Evolutionary conservation across 1,284 basidiomycete species (phyloP).

Genomic region (Ceratobasidium sp.): DNA sequence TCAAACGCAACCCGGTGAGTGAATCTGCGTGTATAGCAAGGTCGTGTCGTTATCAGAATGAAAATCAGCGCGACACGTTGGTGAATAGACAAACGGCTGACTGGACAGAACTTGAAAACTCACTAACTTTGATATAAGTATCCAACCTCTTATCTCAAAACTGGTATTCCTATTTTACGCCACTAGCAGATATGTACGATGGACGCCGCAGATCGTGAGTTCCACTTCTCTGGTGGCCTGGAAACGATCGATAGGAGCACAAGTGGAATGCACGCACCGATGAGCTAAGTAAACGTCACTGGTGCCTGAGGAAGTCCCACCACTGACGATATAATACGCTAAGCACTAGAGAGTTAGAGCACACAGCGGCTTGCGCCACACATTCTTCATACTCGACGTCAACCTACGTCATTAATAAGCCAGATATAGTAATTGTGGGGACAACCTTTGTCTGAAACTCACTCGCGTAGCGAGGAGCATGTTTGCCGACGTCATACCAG

Average conservation of each 20-base stretch:
- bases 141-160: neutral
- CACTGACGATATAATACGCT: neutral
- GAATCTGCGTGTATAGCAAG: conserved; percentile 5
- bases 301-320: neutral
- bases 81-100: too few species aligned
- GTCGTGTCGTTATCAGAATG: neutral
- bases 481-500: conserved; percentile 4
- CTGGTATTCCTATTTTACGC: neutral
- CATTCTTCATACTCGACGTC: conserved; percentile 1
- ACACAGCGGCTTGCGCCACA: neutral
- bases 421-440: neutral
- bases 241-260: neutral
- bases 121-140: neutral
- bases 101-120: neutral
- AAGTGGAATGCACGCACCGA: neutral
- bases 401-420: neutral
- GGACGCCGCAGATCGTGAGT: too few species aligned
- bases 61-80: neutral
- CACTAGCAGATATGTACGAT: too few species aligned
- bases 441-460: neutral
- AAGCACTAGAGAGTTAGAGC: neutral
- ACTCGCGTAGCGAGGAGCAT: neutral
- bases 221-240: too few species aligned
- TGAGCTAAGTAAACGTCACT: neutral
- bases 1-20: neutral